Base-by-base conservation (phyloP, 2,329 filamentous ascomycete genomes). In the Phialophora tarda region DNA sequence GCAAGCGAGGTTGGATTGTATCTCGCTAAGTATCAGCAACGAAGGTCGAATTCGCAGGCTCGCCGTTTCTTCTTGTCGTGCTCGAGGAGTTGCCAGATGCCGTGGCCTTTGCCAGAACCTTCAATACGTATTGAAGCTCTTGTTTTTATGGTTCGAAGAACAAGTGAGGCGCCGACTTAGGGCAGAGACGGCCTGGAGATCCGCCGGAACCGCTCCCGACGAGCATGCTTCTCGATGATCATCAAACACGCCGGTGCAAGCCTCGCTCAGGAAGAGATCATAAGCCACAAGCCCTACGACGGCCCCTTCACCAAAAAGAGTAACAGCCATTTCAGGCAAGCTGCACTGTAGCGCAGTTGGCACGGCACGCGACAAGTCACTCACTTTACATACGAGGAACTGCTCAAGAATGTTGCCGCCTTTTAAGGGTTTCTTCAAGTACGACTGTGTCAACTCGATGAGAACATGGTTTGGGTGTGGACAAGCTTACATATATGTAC, bases 211-310 rank as follows among this genome's bases (percentile, higher is more conserved):
- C 30, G 30, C 24, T 62, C 24, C 51, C 50, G 51, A 12, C 34
- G 51, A 56, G 60, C 60, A 14, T 62, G 60, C 60, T 62, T 62
- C 60, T 30, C 51, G 60, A 62, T 56, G 50, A 62, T 62, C 60
- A 56, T 48, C 60, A 62, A 62, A 62, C 60, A 62, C 60, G 34
- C 51, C 60, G 38, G 50, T 56, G 60, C 60, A 56, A 56, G 51
- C 60, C 60, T 28, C 60, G 8, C 41, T n/a, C 32, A n/a, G 14
- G 26, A 28, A 38, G 24, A 21, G 59, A 54, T 62, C 59, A 54
- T 7, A 54, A 62, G 59, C 60, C 60, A 55, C 60, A 23, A 62
- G 59, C 47, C 59, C 59, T 61, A 54, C 47, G 28, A 60, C 26
- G 24, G 21, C 48, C 3, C 17, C 48, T 28, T 23, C 24, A 44